Conservation (phyloP, 2,329 filamentous ascomycete species). For the Penicillium freii region DNA sequence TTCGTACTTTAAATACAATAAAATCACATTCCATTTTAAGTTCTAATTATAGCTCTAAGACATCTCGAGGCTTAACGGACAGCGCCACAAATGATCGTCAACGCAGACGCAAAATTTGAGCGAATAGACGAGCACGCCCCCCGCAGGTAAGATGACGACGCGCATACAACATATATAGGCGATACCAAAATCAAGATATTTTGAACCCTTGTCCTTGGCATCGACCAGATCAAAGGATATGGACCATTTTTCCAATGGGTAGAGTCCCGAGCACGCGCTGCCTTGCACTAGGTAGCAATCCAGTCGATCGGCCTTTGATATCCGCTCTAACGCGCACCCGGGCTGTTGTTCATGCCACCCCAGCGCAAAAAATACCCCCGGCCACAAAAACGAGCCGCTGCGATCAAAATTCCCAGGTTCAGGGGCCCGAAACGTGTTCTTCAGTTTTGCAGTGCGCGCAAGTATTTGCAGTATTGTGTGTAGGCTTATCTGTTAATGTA, state of each 20-base stretch:
- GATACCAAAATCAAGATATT: neutral
- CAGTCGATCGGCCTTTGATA: neutral
- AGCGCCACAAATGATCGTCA: conserved; percentile 3
- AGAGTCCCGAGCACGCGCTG: neutral
- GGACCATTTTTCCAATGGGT: neutral
- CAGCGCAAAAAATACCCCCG: neutral
- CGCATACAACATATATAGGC: neutral
- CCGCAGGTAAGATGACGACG: neutral
- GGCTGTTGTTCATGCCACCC: neutral
- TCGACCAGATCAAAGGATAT: neutral
- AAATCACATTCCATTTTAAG: neutral
- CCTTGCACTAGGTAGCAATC: neutral
- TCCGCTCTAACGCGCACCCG: neutral
- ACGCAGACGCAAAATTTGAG: neutral
- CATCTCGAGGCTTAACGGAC: neutral
- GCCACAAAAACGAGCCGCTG: neutral
- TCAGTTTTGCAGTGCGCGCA: neutral
- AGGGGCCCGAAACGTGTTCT: neutral
- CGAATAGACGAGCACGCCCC: neutral
- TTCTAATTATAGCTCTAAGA: neutral
- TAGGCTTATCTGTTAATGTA: neutral
- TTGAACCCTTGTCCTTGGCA: neutral
- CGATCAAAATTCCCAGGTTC: neutral
- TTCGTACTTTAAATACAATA: neutral
- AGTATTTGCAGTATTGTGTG: neutral